Base-by-base conservation (phyloP, 768 basidiomycete genomes). In the Gyrodon lividus region DNA sequence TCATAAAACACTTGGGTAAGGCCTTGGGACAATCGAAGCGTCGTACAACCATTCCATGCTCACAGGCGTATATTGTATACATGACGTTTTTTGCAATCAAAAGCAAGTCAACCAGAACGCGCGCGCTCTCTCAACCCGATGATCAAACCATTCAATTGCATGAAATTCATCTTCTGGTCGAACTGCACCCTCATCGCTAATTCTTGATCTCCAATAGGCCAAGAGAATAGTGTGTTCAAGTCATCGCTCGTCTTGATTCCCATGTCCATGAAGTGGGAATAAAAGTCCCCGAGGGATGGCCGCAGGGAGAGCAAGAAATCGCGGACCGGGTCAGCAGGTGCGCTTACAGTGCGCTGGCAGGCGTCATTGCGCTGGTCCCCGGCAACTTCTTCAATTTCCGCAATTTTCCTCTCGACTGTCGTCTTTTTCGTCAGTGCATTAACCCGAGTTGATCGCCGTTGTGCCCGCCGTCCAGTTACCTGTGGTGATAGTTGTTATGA, bases 251-350 rank as follows among this genome's bases (percentile, higher is more conserved):
- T 39, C 2, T 17, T 20, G 3, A 52, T 34, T 6, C 51, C 51
- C 28, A 48, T 48, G 12, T 52, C 51, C 10, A 34, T 19, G 17
- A 52, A 52, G 26, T 51, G 34, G 2, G 48, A 31, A 55, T 33
- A 30, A 42, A 52, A 47, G 10, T 28, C 33, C 5, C 14, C 28
- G 14, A 47, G 46, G 17, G 42, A 47, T 9, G 49, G 49, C 5
- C 20, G 9, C 9, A 55, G 12, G 9, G 59, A 50, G 16, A 12
- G 22, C 10, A 58, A 47, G 22, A 58, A 47, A n/a, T 37, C 43
- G 19, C 23, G 35, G 2, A 51, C 35, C 6, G 49, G 33, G 12
- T 50, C 49, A 35, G 14, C 13, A 19, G 37, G 13, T 37, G 46
- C 34, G 17, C 4, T 33, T 34, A 22, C 34, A n/a, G 19, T 13